Evolutionary conservation across 1,284 basidiomycete genomes (phyloP), one percentile per base, ranked within the genome.

Genomic region (Sporisorium scitamineum): DNA sequence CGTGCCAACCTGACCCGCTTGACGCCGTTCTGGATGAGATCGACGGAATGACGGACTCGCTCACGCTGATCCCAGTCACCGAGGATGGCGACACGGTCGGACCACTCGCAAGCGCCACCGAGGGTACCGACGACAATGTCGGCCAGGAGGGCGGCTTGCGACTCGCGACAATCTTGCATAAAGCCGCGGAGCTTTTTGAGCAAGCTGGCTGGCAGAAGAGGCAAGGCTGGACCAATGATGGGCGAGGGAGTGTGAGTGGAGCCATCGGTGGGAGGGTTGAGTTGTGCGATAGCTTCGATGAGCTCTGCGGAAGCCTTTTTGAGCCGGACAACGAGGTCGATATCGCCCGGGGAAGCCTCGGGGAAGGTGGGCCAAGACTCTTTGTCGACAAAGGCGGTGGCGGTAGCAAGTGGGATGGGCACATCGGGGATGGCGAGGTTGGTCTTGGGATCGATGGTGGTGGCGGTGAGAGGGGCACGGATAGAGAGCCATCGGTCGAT

Each of bases 31-130:
- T 61, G 67, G 13, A 85, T 68, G 59, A 80, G 72, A 16, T 63
- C 57, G 29, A 74, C 70, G 10, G 82, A 77, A 39, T 69, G 71
- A 16, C 64, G 65, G 6, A 85, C 77, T 8, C 84, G 74, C 54
- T 78, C 65, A 5, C 66, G 62, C n/a, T 76, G 68, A 24, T 84
- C 78, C 65, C 70, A 78, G n/a, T 84, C 77, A 45, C 77, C 61
- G 13, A 85, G 76, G 47, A 84, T 70, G 34, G 64, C 59, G 14
- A 84, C 69, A 22, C 84, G 78, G n/a, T 80, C 76, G 6, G 76
- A 64, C 84, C 84, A 85, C 32, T 73, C 77, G 62, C 83, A 84
- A 8, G 84, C 78, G 41, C 84, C 84, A 9, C 84, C 84, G 22
- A 85, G 70, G 1, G 79, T 76, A 20, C 84, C 84, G 14, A 83